Evolutionary conservation across 1,284 basidiomycete species (phyloP), one percentile per base, ranked within the genome.

Genomic region (Mrakiaceae sp.): DNA sequence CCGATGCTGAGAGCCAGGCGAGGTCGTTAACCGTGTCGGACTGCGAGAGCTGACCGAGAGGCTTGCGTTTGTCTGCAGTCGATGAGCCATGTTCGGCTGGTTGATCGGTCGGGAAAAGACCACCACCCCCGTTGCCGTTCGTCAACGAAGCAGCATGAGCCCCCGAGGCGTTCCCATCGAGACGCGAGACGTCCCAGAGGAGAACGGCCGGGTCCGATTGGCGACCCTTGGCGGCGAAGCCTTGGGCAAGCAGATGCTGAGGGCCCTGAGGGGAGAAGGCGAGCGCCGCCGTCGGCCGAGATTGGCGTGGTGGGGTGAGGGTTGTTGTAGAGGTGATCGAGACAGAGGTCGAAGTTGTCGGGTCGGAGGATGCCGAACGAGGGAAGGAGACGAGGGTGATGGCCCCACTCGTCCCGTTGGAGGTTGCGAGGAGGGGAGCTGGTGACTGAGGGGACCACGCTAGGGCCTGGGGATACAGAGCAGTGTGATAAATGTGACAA

Each of bases 381-480:
- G 53, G 64, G 42, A 65, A 54, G 6, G 58, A 57, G 39, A 65
- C 47, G 14, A 65, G 47, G 5, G 52, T 52, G 53, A 65, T n/a
- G 1, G 54, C 46, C 9, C 64, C 64, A 3, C 44, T 46, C 0
- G 59, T 27, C 27, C 27, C 8, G 27, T 42, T 56, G 40, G 59
- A 58, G 2, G 64, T 53, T 5, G 64, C 64, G 16, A 65, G 64
- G 8, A 57, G 49, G 2, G 64, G 64, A 6, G 40, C 27, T 0
- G 12, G 7, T 10, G 64, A 46, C 50, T 65, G 42, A n/a, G 60
- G 60, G 11, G 64, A 66, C 64, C 64, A 66, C 11, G 64, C 64
- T 39, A 66, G 60, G 12, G 59, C 53, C 63, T 64, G n/a, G 9
- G 49, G 11, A 12, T 40, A 63, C 5, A 48, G 54, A 63, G 43